Base-by-base conservation (phyloP, 1,139 yeast genomes). In the Spencermartinsiella ligniputridi region DNA sequence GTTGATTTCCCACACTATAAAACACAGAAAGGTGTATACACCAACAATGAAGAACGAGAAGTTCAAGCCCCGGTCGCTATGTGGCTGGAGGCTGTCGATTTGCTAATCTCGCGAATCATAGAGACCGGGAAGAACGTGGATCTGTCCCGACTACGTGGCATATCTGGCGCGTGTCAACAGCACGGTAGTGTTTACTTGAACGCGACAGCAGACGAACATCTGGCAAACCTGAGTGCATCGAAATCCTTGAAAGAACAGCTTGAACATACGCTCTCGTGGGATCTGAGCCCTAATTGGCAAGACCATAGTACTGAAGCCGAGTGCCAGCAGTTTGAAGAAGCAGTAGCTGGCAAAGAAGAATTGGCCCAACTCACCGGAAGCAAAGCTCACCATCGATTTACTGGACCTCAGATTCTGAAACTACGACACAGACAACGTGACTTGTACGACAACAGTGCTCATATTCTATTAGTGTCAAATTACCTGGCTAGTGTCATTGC, bases 111-210 rank as follows among this genome's bases (percentile, higher is more conserved):
- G n/a, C 61, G 72, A 45, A 78, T 87, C 81, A 68, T 70, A 48
- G 41, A 58, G 22, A 30, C 38, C 1, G 75, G 75, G 22, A 54
- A 63, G 1, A n/a, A n/a, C n/a, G 79, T 86, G 56, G 84, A 83
- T 3, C 77, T 89, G 57, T 57, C 66, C 2, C 60, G 66, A 38
- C 89, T 89, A n/a, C 69, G 56, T 35, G 90, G 87, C 1, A 74
- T 89, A 41, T 76, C 86, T 43, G 97, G 97, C 0, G 87, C 95
- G 0, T 84, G 95, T 44, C 96, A 89, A 66, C 97, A 89, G 58
- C 97, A 89, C 58, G 97, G 96, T 0, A 83, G 95, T 2, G 89
- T 89, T 1, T 89, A 71, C 58, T 86, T 95, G 92, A 74, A 86
- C 2, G 41, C 63, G 2, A 55, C 67, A 4, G 83, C 86, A 1